Base-by-base conservation (phyloP, 2,329 filamentous ascomycete species). In the Aspergillus persii region DNA sequence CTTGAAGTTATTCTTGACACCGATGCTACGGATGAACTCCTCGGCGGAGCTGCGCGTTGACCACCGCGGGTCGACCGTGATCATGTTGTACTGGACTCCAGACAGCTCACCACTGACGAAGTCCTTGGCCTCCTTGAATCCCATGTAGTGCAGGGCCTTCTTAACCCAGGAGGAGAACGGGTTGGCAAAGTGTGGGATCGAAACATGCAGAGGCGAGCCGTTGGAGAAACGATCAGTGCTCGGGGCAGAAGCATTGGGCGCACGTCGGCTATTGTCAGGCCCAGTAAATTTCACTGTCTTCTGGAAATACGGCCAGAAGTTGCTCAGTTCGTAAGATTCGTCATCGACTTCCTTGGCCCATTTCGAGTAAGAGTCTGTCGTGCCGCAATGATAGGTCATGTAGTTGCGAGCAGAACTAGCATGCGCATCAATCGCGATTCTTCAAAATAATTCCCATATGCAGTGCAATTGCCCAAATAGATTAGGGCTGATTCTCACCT, bases 151-250 rank as follows among this genome's bases (percentile, higher is more conserved):
- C 18, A 73, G 55, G 2, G 63, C 70, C 15, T 62, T 56, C 11
- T 64, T 55, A 1, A 65, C 62, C 66, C 69, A 73, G 1, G 70
- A 68, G 2, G 62, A 64, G 26, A 74, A 66, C 2, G 68, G 61
- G 0, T 64, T 56, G 5, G 62, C 69, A n/a, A 63, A 72, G 54
- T 69, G 67, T 5, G 70, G 57, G 57, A 67, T 72, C 0, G 69
- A 68, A 3, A 75, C 68, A n/a, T 74, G 63, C 11, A 76, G 57
- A 2, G 33, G 33, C 2, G 71, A 71, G 0, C 72, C 72, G 2
- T 68, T 66, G n/a, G 46, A 9, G 33, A 39, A 39, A 8, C 33
- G 33, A 15, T 39, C 33, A 3, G 33, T 39, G 3, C 15, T 12
- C 9, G 33, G 33, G 15, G 11, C 11, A 9, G 33, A 39, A 12